phyloP scores from a whole-genome alignment of 768 basidiomycete genomes.

The Naganishia randhawae region DNA sequence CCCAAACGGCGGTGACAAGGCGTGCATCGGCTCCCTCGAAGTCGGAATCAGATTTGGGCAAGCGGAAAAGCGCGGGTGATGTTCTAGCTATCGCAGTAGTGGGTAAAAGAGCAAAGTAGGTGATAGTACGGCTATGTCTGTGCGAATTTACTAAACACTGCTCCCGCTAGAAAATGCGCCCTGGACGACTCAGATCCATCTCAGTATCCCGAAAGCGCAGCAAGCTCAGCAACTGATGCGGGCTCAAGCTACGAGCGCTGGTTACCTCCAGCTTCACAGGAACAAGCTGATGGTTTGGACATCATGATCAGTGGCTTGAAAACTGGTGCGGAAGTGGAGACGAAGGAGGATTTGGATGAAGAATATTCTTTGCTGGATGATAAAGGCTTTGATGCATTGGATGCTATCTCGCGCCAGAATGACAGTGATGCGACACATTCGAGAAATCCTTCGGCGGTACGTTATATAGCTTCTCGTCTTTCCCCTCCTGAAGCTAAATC shows the following conservation, averaged over 20 bases:
- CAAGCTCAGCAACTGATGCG: not conserved
- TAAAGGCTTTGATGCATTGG: not conserved
- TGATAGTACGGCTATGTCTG: too few species aligned
- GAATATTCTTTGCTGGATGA: not conserved
- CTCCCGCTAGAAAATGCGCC: not conserved
- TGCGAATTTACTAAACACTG: too few species aligned
- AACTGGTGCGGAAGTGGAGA: slow-evolving; percentile 28
- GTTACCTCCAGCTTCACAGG: slow-evolving; percentile 5
- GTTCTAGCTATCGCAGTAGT: not conserved
- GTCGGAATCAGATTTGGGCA: not conserved
- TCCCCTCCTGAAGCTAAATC: not conserved
- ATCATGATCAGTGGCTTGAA: slow-evolving; percentile 41
- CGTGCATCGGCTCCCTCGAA: not conserved
- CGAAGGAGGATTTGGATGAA: slow-evolving; percentile 11
- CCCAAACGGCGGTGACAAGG: not conserved
- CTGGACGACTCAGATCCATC: slow-evolving; percentile 24
- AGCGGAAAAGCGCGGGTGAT: not conserved
- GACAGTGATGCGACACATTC: slow-evolving; percentile 4
- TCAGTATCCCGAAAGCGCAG: not conserved
- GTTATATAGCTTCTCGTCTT: not conserved
- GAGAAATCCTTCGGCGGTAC: not conserved
- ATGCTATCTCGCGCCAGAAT: not conserved
- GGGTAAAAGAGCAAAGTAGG: not conserved
- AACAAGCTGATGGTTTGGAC: slow-evolving; percentile 40
- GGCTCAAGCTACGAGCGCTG: not conserved